Evolutionary conservation across 768 basidiomycete genomes (phyloP).

Genomic region (Lactarius tabidus): DNA sequence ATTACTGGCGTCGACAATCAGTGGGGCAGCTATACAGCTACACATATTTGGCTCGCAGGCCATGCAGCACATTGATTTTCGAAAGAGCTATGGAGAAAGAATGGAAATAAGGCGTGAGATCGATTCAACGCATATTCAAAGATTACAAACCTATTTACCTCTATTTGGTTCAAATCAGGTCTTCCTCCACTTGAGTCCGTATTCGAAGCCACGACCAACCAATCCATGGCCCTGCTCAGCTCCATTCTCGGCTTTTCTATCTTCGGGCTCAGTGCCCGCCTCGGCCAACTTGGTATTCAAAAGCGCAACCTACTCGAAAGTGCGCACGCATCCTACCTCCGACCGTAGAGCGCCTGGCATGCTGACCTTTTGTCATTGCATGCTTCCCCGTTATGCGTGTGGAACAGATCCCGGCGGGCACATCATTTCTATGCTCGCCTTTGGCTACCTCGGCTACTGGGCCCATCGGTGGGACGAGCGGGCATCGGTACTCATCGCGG

Average conservation of each 20-base stretch:
- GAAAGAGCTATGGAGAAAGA: neutral
- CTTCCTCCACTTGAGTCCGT: neutral
- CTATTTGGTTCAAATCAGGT: too few species aligned
- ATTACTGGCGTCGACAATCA: neutral
- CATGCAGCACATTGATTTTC: neutral
- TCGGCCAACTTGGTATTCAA: constrained; percentile 86
- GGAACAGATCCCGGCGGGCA: constrained; percentile 68
- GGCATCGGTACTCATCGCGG: constrained; percentile 55
- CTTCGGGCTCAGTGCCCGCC: constrained; percentile 77
- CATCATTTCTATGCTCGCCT: constrained; percentile 59
- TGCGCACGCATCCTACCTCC: constrained; percentile 43
- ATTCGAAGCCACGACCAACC: constrained; percentile 7
- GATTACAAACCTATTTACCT: neutral
- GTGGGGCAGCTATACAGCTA: neutral
- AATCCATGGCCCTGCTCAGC: constrained; percentile 58
- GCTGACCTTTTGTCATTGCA: neutral
- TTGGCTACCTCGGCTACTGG: constrained; percentile 74
- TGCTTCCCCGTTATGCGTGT: neutral
- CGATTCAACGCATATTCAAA: too few species aligned
- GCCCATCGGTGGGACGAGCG: constrained; percentile 62
- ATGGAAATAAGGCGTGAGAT: neutral
- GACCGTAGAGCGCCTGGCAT: neutral
- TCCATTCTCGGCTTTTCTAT: constrained; percentile 74
- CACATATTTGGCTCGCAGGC: neutral
- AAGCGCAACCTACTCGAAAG: constrained; percentile 74